Base-by-base conservation (phyloP, 2,329 filamentous ascomycete species). In the Ceratocystis alfenasii region DNA sequence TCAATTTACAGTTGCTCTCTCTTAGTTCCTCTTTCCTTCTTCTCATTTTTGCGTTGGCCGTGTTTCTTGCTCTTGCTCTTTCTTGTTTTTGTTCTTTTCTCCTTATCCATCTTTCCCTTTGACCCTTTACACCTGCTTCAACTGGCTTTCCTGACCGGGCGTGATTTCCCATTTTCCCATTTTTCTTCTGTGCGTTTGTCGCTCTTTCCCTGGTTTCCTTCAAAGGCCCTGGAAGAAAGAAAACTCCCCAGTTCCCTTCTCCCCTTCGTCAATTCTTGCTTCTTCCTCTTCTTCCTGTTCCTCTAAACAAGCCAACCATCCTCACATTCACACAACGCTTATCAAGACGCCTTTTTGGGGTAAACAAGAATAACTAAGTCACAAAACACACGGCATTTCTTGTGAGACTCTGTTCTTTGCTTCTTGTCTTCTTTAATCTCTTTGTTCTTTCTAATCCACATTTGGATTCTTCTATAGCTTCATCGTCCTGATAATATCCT, bases 61-160 rank as follows among this genome's bases (percentile, higher is more conserved):
- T 25, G n/a, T 25, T 59, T 36, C 55, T 59, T 59, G 55, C 28
- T 15, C 3, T 36, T 59, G 22, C 53, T 30, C 30, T 33, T 33
- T 33, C 53, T 65, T 69, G 64, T 64, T 67, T 63, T 55, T 63
- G 60, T 62, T 53, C 36, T 66, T 69, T 68, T 66, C 60, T 69
- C 64, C 59, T 68, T 68, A 4, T 41, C 36, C 63, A 57, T 65
- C 69, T 66, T 67, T 65, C 66, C 66, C 55, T 67, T 64, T 33
- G 36, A 41, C 59, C 25, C 66, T 66, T 62, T 70, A 68, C 69
- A 70, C 69, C 70, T 70, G 69, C 70, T 71, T 69, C 69, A 66
- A 45, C 53, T 50, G 36, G 36, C 36, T 25, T 66, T 53, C 60
- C 55, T 36, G 55, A 15, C 30, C 55, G 33, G 55, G 55, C 55